Evolutionary conservation across 768 basidiomycete genomes (phyloP).

Genomic region (Suillus brevipes): DNA sequence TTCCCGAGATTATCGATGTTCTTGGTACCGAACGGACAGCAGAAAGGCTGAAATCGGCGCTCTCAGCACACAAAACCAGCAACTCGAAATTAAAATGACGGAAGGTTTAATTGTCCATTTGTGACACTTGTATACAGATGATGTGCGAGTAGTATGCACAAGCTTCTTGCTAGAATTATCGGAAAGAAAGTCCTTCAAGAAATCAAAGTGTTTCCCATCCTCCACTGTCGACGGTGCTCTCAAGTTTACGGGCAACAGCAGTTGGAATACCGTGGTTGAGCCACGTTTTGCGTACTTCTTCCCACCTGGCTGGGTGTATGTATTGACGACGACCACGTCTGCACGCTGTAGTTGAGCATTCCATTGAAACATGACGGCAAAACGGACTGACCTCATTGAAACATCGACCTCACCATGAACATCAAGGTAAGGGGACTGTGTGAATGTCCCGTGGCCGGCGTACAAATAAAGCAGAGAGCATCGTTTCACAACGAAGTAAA

Average conservation of each 20-base stretch:
- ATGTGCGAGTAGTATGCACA: conserved; percentile 2
- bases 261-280: conserved; percentile 88
- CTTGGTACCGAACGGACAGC: conserved; percentile 34
- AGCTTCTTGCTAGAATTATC: background rate
- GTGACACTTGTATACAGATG: background rate
- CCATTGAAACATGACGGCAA: background rate
- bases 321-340: conserved; percentile 90
- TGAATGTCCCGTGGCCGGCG: conserved; percentile 86
- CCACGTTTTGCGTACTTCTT: conserved; percentile 91
- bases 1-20: conserved; percentile 41
- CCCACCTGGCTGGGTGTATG: conserved; percentile 82
- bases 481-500: conserved; percentile 91
- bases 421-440: conserved; percentile 88
- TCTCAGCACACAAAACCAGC: background rate
- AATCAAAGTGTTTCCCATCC: conserved; percentile 84
- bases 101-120: background rate
- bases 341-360: background rate
- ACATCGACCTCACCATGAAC: conserved; percentile 92
- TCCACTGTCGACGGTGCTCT: conserved; percentile 84
- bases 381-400: conserved; percentile 72
- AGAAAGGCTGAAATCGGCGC: conserved; percentile 19
- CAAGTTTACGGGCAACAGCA: conserved; percentile 84
- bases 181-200: background rate
- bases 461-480: conserved; percentile 90
- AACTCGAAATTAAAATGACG: background rate